Evolutionary conservation across 192 early-diverging fungal species (phyloP), one percentile per base, ranked within the genome.

Genomic region (Coemansia guatemalensis): DNA sequence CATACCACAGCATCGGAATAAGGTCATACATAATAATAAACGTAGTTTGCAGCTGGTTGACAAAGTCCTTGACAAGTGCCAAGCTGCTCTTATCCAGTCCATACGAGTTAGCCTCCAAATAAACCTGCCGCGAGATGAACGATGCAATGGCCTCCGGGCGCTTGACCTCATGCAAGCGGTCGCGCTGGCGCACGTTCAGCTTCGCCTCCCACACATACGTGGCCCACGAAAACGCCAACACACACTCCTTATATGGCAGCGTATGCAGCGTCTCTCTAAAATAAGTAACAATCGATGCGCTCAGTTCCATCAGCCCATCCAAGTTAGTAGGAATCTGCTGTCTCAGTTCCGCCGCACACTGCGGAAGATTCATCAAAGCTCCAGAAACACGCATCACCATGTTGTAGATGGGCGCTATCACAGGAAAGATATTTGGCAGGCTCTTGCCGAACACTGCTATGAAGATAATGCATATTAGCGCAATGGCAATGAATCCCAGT

Each of bases 141-240:
- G 85, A 76, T 21, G 69, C 56, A n/a, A 98, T 80, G 14, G 85
- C 78, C 48, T 79, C 82, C n/a, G 95, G 96, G 14, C 86, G 83
- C 8, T 83, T 67, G 30, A 84, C 82, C 65, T 90, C 85, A 58
- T 85, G 71, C 26, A 93, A 85, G 25, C 86, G 85, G 8, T 77
- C 67, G 67, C 93, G 89, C 73, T 97, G 93, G 39, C 94, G 88
- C 51, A 85, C 78, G 60, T 89, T 86, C 47, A 98, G 83, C 67
- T 94, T 94, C 21, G 90, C 86, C 69, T 94, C 90, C 85, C 90
- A 93, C 3, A 76, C 57, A 65, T 90, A 98, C 29, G 88, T 88
- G 22, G 75, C 73, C 76, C 80, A 86, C 49, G 88, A 85, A 48
- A 95, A 88, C 6, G 60, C 79, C 53, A 97, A 67, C 8, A 94